These are phyloP conservation scores for Citrullus colocynthis DNA, from an alignment of 306 rosid genomes.

Conservation along the genomic window DNA sequence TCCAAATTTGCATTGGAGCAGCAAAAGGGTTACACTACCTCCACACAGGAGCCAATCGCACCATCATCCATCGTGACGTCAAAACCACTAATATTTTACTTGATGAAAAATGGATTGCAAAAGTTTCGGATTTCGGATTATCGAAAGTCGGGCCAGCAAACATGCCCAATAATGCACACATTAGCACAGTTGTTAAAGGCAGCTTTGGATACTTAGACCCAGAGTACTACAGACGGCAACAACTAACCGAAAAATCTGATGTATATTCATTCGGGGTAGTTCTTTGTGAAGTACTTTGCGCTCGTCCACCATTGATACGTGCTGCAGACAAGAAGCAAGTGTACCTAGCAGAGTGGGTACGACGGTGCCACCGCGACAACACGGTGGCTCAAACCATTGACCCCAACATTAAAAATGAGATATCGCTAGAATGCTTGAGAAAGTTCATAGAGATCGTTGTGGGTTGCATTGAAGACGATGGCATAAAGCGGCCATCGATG, in stretches of 20 bases:
- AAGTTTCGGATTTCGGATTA: conserved; percentile 35
- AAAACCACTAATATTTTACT: conserved; percentile 24
- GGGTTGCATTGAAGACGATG: conserved; percentile 32
- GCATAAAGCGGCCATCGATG: conserved; percentile 28
- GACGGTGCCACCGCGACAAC: conserved; percentile 17
- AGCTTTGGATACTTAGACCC: conserved; percentile 19
- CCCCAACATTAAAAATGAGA: not conserved
- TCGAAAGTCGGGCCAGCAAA: conserved; percentile 12
- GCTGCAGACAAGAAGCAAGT: conserved; percentile 8
- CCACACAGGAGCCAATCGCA: conserved; percentile 12
- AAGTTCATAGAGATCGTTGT: not conserved
- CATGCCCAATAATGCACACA: conserved; percentile 12
- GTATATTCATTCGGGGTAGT: conserved; percentile 52
- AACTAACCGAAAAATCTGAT: conserved; percentile 33
- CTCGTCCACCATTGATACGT: conserved; percentile 16
- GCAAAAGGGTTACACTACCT: conserved; percentile 26
- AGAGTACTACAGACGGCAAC: conserved; percentile 8
- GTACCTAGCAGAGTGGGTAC: conserved; percentile 20
- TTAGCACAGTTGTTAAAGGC: conserved; percentile 21
- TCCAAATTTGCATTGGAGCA: not conserved
- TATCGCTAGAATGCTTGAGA: not conserved
- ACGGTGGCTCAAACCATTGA: not conserved
- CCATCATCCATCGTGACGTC: conserved; percentile 39
- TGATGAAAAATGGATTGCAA: conserved; percentile 27
- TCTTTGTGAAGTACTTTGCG: conserved; percentile 35